Evolutionary conservation across 2,329 filamentous ascomycete species (phyloP).

Genomic region (Ramichloridium luteum): DNA sequence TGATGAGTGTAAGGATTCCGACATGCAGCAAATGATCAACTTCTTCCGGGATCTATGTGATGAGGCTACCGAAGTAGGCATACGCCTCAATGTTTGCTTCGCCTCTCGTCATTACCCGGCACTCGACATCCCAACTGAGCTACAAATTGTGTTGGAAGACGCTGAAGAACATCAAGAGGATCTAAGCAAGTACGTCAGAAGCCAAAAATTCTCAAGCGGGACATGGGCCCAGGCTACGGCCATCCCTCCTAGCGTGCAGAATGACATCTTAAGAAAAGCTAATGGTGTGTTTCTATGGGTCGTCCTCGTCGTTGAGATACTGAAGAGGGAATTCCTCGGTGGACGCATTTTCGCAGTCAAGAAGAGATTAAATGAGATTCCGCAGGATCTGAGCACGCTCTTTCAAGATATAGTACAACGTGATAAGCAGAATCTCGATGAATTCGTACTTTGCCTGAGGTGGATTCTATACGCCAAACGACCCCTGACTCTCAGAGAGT

Average conservation of each 20-base stretch:
- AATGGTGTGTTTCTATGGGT: slow-evolving; percentile 37
- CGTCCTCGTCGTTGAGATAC: slow-evolving; percentile 32
- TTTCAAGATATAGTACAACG: slow-evolving; percentile 41
- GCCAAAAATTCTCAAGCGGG: slow-evolving; percentile 4
- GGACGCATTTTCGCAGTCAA: slow-evolving; percentile 21
- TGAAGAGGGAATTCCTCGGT: slow-evolving; percentile 31
- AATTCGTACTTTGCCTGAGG: slow-evolving; percentile 36
- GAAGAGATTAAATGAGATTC: slow-evolving; percentile 29
- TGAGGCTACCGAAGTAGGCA: not conserved
- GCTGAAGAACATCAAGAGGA: slow-evolving; percentile 25
- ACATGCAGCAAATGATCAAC: slow-evolving; percentile 28
- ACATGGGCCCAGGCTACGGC: slow-evolving; percentile 18
- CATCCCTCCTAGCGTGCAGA: slow-evolving; percentile 15
- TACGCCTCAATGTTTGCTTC: slow-evolving; percentile 25
- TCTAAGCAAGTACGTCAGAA: slow-evolving; percentile 25
- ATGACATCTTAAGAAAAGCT: slow-evolving; percentile 27
- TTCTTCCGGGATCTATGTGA: slow-evolving; percentile 26
- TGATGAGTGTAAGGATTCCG: slow-evolving; percentile 32
- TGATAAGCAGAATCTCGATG: slow-evolving; percentile 31
- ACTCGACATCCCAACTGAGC: slow-evolving; percentile 24
- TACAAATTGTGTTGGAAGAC: slow-evolving; percentile 25
- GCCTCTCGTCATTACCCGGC: slow-evolving; percentile 35
- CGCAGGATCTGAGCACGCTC: slow-evolving; percentile 31
- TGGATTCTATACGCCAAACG: slow-evolving; percentile 41
- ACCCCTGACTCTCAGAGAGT: slow-evolving; percentile 33